phyloP scores from a whole-genome alignment of 306 rosid genomes.

The Begonia masoniana region DNA sequence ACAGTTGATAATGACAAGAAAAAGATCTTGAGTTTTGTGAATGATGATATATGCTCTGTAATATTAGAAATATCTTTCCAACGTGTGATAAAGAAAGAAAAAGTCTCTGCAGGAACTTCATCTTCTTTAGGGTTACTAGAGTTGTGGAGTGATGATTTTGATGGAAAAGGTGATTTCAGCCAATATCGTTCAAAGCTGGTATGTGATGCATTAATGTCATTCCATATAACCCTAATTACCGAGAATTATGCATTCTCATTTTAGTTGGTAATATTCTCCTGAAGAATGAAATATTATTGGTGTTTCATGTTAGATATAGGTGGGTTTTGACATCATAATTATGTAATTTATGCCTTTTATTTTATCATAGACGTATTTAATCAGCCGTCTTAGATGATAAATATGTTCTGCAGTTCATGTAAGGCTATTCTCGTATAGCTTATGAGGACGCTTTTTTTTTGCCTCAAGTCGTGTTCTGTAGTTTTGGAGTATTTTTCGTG shows the following conservation, averaged over 20 bases:
- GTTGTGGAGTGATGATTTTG: constrained; percentile 91
- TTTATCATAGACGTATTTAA: too few species aligned
- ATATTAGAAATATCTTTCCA: constrained; percentile 76
- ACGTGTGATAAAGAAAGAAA: constrained; percentile 77
- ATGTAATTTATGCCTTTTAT: too few species aligned
- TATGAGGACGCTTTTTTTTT: background rate
- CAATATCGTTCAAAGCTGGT: constrained; percentile 89
- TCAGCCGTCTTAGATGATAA: too few species aligned
- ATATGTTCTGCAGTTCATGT: constrained; percentile 5
- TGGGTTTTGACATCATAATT: too few species aligned
- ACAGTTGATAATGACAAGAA: constrained; percentile 42
- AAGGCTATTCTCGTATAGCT: background rate
- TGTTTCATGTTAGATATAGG: too few species aligned
- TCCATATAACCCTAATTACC: too few species aligned
- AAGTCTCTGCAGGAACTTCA: constrained; percentile 43
- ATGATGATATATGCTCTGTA: constrained; percentile 47
- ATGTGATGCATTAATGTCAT: constrained; percentile 10
- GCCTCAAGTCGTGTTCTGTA: background rate
- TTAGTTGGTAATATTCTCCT: too few species aligned
- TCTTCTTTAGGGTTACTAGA: constrained; percentile 56
- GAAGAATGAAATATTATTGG: too few species aligned
- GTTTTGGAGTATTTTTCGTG: background rate
- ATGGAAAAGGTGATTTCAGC: constrained; percentile 75
- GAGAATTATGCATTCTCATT: too few species aligned
- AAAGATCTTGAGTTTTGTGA: constrained; percentile 42